Percentiles rank a stretch among this genome's conserved stretches.
Evolutionary conservation across 495 filamentous ascomycete genomes (phyloP).

Genomic region (Hyaloscypha bicolor): DNA sequence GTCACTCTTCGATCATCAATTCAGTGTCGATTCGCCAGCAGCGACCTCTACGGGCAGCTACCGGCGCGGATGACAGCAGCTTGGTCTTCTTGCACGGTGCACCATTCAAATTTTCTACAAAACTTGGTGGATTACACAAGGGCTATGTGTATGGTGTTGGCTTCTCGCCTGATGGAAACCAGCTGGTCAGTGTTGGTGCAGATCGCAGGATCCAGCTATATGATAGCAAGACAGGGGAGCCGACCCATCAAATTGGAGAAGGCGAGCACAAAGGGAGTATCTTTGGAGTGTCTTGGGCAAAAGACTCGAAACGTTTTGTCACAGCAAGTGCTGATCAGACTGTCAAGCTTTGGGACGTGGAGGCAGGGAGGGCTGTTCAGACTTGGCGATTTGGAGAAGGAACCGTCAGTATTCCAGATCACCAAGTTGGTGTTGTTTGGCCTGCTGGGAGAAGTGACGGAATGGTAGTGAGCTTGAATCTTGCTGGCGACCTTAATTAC

Average conservation of each 20-base stretch:
- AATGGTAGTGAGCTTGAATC: conserved; percentile 83
- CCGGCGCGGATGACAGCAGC: conserved; percentile 85
- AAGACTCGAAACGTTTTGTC: conserved; percentile 84
- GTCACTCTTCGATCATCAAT: conserved; percentile 90
- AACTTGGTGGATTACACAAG: conserved; percentile 73
- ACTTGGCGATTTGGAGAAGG: conserved; percentile 90
- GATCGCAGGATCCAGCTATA: conserved; percentile 92
- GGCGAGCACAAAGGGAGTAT: conserved; percentile 88
- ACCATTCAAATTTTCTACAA: conserved; percentile 90
- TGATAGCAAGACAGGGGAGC: conserved; percentile 91
- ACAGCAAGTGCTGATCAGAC: conserved; percentile 94
- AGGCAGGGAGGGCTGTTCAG: conserved; percentile 71
- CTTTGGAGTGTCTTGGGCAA: conserved; percentile 86
- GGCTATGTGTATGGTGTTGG: conserved; percentile 84
- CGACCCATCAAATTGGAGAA: conserved; percentile 74
- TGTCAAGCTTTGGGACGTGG: conserved; percentile 86
- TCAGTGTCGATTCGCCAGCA: conserved; percentile 87
- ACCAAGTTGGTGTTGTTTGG: conserved; percentile 96
- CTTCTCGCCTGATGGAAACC: conserved; percentile 77
- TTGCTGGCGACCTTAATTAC: conserved; percentile 91
- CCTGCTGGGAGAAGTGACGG: conserved; percentile 81
- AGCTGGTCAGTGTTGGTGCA: conserved; percentile 83
- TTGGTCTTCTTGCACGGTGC: conserved; percentile 91
- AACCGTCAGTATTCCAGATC: conserved; percentile 70
- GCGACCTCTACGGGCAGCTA: conserved; percentile 85